phyloP scores from a whole-genome alignment of 805 yeast species.

The Starmerella sirachaensis region DNA sequence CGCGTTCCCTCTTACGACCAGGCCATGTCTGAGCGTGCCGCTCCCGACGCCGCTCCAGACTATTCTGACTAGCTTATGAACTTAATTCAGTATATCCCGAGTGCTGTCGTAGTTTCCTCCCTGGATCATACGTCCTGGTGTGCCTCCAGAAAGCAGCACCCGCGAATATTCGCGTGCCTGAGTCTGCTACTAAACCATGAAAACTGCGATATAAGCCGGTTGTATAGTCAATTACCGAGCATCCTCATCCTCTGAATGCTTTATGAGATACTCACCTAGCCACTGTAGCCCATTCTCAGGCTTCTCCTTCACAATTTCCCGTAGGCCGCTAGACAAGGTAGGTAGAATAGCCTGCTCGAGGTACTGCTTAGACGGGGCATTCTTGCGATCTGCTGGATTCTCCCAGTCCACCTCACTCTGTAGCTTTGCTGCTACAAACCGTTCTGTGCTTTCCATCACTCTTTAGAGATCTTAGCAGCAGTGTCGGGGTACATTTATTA shows the following conservation, averaged over 20 bases:
- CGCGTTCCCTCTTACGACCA: conserved; percentile 76
- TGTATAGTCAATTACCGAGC: no score
- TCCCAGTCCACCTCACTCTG: conserved; percentile 8
- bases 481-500: no score
- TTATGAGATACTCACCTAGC: conserved; percentile 7
- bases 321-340: conserved; percentile 5
- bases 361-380: conserved; percentile 12
- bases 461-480: no score
- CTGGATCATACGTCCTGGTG: no score
- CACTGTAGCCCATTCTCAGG: conserved; percentile 11
- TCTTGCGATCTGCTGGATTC: neutral
- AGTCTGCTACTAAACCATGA: no score
- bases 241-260: neutral
- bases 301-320: conserved; percentile 3
- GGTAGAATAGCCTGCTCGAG: conserved; percentile 9
- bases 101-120: no score
- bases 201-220: no score
- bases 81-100: no score
- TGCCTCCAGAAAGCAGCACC: no score
- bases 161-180: no score
- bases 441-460: neutral
- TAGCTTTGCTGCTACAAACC: conserved; percentile 5
- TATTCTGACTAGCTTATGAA: conserved; percentile 32
- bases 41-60: conserved; percentile 55
- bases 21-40: conserved; percentile 44